phyloP scores from a whole-genome alignment of 805 yeast genomes.

The Metschnikowia henanensis region DNA sequence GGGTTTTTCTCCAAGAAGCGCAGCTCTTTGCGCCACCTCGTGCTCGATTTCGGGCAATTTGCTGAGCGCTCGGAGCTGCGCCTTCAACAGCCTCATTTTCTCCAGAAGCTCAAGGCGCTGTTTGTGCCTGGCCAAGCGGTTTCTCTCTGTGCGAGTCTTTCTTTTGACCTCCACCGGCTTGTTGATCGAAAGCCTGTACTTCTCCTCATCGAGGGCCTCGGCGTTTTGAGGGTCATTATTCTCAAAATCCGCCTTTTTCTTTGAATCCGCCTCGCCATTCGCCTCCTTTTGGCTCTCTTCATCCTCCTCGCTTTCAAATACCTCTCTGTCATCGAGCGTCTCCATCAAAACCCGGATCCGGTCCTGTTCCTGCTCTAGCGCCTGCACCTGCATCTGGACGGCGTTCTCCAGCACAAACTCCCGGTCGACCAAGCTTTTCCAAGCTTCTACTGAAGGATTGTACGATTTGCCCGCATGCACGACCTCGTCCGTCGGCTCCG shows the following conservation, averaged over 20 bases:
- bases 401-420: constrained; percentile 69
- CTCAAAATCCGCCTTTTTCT: no score
- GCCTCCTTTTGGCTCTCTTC: constrained; percentile 35
- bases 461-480: constrained; percentile 92
- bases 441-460: constrained; percentile 82
- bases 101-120: constrained; percentile 55
- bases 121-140: constrained; percentile 62
- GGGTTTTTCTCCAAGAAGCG: constrained; percentile 22
- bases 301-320: constrained; percentile 28
- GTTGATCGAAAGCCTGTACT: constrained; percentile 62
- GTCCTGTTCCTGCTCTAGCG: constrained; percentile 60
- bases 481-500: constrained; percentile 28
- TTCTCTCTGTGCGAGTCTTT: constrained; percentile 79
- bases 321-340: constrained; percentile 59
- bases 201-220: constrained; percentile 33
- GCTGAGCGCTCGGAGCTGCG: constrained; percentile 58
- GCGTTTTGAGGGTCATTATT: no score
- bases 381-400: constrained; percentile 62
- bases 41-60: constrained; percentile 26
- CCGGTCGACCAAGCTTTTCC: constrained; percentile 69
- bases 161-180: constrained; percentile 65
- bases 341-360: constrained; percentile 66
- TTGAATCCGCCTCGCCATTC: constrained; percentile 38
- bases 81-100: constrained; percentile 59
- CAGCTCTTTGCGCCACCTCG: constrained; percentile 31